Base-by-base conservation (phyloP, 371 early-diverging fungal species). In the Actinomortierella wolfii region DNA sequence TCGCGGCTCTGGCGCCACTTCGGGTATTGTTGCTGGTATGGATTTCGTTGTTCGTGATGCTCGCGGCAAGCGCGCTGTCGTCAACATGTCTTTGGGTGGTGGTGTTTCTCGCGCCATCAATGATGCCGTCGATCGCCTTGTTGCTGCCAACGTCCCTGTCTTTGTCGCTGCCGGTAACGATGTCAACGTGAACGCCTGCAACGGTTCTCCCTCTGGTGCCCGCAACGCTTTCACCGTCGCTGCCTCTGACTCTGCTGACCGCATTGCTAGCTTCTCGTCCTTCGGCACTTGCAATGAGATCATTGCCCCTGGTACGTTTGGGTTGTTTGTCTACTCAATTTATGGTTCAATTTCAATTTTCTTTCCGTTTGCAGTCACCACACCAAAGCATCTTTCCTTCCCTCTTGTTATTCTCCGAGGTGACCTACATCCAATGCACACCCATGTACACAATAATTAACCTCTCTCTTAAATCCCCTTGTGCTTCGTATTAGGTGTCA, bases 11-110 rank as follows among this genome's bases (percentile, higher is more conserved):
- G 94, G 95, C 21, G 77, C 85, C 11, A 81, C 81, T 56, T 82
- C 87, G 1, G 85, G 79, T 51, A 81, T 94, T 17, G 79, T 93
- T 41, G 80, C 81, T 26, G 95, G 92, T 45, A 74, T 94, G 26
- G 88, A 92, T 63, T 94, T 86, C 85, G 79, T 79, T 39, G 65
- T 73, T 26, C 54, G 68, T 24, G 62, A 82, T 40, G 79, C 77
- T 40, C 76, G 76, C 61, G 54, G 61, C 54, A 57, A 56, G 63
- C 68, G 70, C 24, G 71, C 81, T 6, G 56, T 87, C 9, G 78
- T 84, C 74, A 88, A 86, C 65, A 85, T 87, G 85, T 85, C 86
- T 14, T 74, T 87, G 8, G 86, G 84, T 39, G 74, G 74, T 25
- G 59, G 59, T 25, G 11, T 21, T 25, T 66, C 66, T 13, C 56